These are phyloP conservation scores for Entomortierella chlamydospora DNA, from an alignment of 192 early-diverging fungal species.

Conservation along the genomic window DNA sequence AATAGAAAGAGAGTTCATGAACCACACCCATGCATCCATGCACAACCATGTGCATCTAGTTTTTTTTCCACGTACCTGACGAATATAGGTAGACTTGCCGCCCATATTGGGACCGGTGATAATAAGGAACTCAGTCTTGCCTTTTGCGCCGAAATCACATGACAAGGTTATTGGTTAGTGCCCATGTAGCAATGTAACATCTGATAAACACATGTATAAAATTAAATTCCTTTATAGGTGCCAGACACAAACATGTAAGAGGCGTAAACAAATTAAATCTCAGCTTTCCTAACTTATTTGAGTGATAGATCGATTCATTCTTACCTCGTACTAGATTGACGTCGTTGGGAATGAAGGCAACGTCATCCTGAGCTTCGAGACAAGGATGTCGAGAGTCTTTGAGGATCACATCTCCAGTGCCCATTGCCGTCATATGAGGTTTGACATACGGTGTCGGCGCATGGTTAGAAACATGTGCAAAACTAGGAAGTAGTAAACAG, in stretches of 20 bases:
- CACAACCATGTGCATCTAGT: background rate
- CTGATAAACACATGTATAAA: background rate
- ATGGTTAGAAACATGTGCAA: constrained; percentile 85
- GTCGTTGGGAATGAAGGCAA: constrained; percentile 96
- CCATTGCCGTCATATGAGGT: constrained; percentile 73
- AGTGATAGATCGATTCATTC: no score
- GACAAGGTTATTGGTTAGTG: background rate
- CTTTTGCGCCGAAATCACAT: constrained; percentile 26
- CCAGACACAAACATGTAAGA: no score
- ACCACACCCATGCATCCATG: background rate
- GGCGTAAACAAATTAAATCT: no score
- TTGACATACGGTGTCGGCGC: constrained; percentile 89
- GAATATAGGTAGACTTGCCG: constrained; percentile 97
- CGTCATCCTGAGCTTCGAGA: constrained; percentile 91
- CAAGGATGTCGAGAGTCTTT: constrained; percentile 89
- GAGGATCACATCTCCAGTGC: constrained; percentile 76
- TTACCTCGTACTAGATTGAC: constrained; percentile 77
- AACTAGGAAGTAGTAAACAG: no score
- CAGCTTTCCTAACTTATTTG: background rate
- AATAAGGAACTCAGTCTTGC: constrained; percentile 80
- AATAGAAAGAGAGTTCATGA: background rate
- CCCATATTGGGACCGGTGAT: constrained; percentile 99
- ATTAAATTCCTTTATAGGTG: no score
- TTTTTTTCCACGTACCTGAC: constrained; percentile 67
- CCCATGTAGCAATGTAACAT: no score